Conservation (phyloP, 148 eudicot species). For the Vaccinium vitisidaea region DNA sequence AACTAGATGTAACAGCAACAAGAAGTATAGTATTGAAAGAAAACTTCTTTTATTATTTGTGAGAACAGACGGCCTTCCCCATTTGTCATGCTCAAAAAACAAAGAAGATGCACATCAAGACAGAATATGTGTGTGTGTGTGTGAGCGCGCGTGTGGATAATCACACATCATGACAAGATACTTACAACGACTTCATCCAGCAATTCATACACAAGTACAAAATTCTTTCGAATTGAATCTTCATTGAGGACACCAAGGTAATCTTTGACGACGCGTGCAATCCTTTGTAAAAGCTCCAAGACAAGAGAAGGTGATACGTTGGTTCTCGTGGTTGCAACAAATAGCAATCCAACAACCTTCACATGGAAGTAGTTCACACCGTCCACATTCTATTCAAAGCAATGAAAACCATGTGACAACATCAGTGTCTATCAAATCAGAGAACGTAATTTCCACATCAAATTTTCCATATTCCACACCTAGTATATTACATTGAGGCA, state of each 20-base stretch:
- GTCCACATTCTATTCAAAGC: slow-evolving; percentile 61
- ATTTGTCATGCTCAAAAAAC: not conserved
- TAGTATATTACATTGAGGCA: not conserved
- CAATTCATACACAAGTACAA: slow-evolving; percentile 93
- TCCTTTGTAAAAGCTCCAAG: slow-evolving; percentile 88
- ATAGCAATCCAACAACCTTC: slow-evolving; percentile 87
- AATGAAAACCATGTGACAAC: slow-evolving; percentile 5
- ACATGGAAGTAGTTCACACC: slow-evolving; percentile 98
- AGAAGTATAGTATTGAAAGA: not conserved
- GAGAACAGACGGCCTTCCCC: not conserved
- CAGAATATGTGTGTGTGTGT: not conserved
- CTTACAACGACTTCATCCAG: slow-evolving; percentile 97
- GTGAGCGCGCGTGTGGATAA: not conserved
- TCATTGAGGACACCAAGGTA: slow-evolving; percentile 94
- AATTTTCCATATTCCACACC: not conserved
- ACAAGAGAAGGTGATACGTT: slow-evolving; percentile 86
- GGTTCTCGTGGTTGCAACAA: slow-evolving; percentile 92
- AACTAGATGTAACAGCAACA: not conserved
- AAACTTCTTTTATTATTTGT: not conserved
- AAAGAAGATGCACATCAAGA: not conserved
- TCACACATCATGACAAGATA: slow-evolving; percentile 12
- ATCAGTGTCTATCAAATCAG: not conserved
- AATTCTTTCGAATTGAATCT: slow-evolving; percentile 84
- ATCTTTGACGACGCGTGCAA: slow-evolving; percentile 92
- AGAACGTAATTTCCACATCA: not conserved